phyloP scores from a whole-genome alignment of 371 early-diverging fungal species.

The Actinomortierella wolfii region DNA sequence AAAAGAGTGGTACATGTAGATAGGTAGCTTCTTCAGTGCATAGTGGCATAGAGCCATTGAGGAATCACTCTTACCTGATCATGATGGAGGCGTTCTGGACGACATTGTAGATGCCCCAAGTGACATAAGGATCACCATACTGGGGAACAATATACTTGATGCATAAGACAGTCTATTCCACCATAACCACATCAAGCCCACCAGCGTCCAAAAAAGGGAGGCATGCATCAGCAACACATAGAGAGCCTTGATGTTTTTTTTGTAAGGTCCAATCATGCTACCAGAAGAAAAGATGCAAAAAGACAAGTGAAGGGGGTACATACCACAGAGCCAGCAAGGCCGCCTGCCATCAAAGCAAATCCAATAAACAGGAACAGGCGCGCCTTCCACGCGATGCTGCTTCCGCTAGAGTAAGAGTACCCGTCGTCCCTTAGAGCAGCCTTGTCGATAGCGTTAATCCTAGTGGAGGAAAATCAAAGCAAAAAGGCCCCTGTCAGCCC shows the following conservation, averaged over 20 bases:
- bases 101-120: slow-evolving; percentile 65
- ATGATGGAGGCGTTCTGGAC: slow-evolving; percentile 71
- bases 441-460: slow-evolving; percentile 58
- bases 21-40: neutral
- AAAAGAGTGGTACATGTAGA: neutral
- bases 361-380: slow-evolving; percentile 74
- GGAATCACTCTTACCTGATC: slow-evolving; percentile 53
- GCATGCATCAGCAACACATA: too few relatives aligned
- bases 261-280: neutral
- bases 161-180: slow-evolving; percentile 60
- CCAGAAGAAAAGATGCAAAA: neutral
- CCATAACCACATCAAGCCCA: neutral
- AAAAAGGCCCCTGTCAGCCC: too few relatives aligned
- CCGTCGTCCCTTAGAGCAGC: slow-evolving; percentile 28
- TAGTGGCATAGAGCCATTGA: neutral
- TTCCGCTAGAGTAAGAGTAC: slow-evolving; percentile 27
- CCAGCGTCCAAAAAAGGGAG: neutral
- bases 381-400: slow-evolving; percentile 60
- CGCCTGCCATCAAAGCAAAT: slow-evolving; percentile 73
- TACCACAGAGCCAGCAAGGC: slow-evolving; percentile 75
- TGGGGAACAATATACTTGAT: slow-evolving; percentile 73
- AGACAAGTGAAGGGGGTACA: slow-evolving; percentile 13
- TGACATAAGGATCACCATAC: slow-evolving; percentile 53
- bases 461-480: slow-evolving; percentile 16
- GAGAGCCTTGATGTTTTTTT: too few relatives aligned